A percentile compares a stretch with the other conserved stretches of the same genome.
These are phyloP conservation scores for Lolium perenne DNA, from an alignment of 176 grass and related monocot species.

Conservation along the genomic window DNA sequence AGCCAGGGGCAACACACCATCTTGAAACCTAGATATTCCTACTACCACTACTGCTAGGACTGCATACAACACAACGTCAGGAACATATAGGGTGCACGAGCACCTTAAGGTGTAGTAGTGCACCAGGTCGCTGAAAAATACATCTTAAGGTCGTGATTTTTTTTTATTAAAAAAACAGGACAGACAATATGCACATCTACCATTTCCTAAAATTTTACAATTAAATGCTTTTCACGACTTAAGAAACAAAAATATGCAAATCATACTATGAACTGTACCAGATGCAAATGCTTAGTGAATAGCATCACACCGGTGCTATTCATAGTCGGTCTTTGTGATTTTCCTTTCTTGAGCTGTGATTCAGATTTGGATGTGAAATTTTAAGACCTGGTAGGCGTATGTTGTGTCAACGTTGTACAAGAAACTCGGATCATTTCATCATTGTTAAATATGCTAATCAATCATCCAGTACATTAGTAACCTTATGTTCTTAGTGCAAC, in stretches of 20 bases:
- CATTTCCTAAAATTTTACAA: not conserved
- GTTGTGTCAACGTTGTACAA: not conserved
- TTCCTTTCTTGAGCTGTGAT: not conserved
- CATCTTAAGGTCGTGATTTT: not conserved
- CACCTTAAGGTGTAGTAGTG: not conserved
- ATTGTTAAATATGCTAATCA: not conserved
- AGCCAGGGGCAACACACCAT: not conserved
- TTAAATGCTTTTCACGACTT: not conserved
- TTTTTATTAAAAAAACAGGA: not conserved
- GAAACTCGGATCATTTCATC: not conserved
- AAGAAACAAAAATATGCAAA: not conserved
- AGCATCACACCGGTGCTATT: not conserved
- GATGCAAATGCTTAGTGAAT: not conserved
- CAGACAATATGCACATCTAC: not conserved
- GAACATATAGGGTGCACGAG: not conserved
- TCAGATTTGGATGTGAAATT: not conserved
- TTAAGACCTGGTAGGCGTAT: not conserved
- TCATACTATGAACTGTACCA: not conserved
- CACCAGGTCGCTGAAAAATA: not conserved
- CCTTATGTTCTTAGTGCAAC: not conserved
- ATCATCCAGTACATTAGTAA: not conserved
- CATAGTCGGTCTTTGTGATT: not conserved
- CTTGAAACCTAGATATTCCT: slow-evolving; percentile 17
- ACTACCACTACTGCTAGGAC: not conserved
- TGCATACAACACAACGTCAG: not conserved